A percentile compares a stretch with the other conserved stretches of the same genome.
Conservation (phyloP, 192 early-diverging fungal species). For the Kickxella alabastrina region DNA sequence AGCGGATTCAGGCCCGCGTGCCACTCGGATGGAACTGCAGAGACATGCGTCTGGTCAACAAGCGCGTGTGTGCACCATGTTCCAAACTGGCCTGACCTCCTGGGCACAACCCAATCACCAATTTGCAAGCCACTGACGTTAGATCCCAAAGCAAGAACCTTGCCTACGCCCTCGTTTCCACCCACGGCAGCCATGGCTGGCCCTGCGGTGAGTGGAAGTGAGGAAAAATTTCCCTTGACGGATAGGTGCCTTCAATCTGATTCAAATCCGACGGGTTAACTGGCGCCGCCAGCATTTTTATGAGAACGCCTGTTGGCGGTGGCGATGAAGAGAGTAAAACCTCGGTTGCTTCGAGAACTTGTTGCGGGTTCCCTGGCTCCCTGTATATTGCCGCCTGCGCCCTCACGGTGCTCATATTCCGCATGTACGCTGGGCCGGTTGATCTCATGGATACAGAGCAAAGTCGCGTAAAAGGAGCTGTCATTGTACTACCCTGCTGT, state of each 20-base stretch:
- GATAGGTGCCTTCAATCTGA: constrained; percentile 89
- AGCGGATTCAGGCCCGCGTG: constrained; percentile 34
- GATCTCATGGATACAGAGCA: too few relatives aligned
- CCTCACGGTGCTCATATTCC: too few relatives aligned
- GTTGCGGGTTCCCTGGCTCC: constrained; percentile 15
- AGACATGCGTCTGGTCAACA: constrained; percentile 42
- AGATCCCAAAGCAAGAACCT: constrained; percentile 64
- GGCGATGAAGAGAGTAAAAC: too few relatives aligned
- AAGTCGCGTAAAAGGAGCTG: too few relatives aligned
- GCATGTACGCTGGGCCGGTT: too few relatives aligned
- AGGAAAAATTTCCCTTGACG: constrained; percentile 49
- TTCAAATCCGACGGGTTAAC: constrained; percentile 95
- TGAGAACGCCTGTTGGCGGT: constrained; percentile 46
- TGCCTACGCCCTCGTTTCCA: constrained; percentile 91
- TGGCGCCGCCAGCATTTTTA: constrained; percentile 84
- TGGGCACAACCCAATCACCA: constrained; percentile 77
- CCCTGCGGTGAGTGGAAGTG: constrained; percentile 1
- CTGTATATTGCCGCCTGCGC: constrained; percentile 35
- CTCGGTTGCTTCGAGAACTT: constrained; percentile 24
- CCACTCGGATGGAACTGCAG: constrained; percentile 48
- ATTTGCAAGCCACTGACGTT: constrained; percentile 46
- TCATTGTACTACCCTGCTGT: too few relatives aligned
- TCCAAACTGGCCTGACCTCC: constrained; percentile 25
- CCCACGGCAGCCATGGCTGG: constrained; percentile 70
- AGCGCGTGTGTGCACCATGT: constrained; percentile 82